phyloP scores from a whole-genome alignment of 2,329 filamentous ascomycete genomes.

The Xylariaceae sp. region DNA sequence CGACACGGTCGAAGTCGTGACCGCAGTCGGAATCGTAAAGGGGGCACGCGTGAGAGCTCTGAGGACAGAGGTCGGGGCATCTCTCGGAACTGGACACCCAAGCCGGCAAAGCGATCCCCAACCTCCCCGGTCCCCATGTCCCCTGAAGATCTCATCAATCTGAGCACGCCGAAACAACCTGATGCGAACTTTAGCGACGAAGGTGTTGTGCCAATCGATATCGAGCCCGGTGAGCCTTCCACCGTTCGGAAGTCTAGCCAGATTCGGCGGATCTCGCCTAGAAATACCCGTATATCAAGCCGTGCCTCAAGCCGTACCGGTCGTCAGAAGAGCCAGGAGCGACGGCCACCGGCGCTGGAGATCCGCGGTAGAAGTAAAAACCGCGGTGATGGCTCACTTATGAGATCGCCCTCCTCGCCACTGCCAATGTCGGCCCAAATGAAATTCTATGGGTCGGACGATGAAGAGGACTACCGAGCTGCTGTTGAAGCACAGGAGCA shows the following conservation, averaged over 20 bases:
- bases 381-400: constrained; percentile 59
- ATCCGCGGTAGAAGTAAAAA: constrained; percentile 65
- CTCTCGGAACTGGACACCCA: constrained; percentile 65
- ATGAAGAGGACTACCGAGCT: constrained; percentile 63
- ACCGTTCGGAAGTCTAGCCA: constrained; percentile 49
- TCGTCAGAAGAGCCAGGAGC: constrained; percentile 52
- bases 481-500: constrained; percentile 57
- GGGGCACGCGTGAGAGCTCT: constrained; percentile 61
- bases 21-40: constrained; percentile 52
- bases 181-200: constrained; percentile 31
- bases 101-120: constrained; percentile 80
- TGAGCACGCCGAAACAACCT: constrained; percentile 51
- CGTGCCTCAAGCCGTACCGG: constrained; percentile 53
- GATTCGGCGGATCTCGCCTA: constrained; percentile 35
- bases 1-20: constrained; percentile 47
- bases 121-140: constrained; percentile 95
- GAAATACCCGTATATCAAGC: constrained; percentile 41
- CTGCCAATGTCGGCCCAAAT: constrained; percentile 70
- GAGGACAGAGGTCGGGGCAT: constrained; percentile 70
- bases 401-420: constrained; percentile 79
- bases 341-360: constrained; percentile 47
- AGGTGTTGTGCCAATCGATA: constrained; percentile 29
- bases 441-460: constrained; percentile 61
- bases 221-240: constrained; percentile 43
- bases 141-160: constrained; percentile 75